A percentile compares a stretch with the other conserved stretches of the same genome.
Conservation (phyloP, 352 stramenopile species). For the Pythium biforme region DNA sequence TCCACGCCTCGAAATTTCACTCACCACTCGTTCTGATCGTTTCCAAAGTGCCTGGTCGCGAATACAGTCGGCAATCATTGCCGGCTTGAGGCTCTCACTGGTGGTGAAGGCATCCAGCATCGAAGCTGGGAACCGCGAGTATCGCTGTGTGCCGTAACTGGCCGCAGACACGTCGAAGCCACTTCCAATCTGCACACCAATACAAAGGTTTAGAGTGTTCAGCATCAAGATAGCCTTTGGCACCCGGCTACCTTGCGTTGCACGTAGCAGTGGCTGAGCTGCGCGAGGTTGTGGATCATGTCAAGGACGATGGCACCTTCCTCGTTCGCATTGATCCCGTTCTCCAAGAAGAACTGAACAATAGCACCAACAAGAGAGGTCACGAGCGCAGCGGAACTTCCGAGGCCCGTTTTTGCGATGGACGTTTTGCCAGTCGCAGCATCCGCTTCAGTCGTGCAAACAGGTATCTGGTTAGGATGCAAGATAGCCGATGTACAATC, state of each 20-base stretch:
- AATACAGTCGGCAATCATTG: conserved; percentile 56
- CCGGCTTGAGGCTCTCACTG: conserved; percentile 46
- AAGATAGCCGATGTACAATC: background rate
- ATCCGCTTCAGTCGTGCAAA: background rate
- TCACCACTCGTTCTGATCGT: conserved; percentile 48
- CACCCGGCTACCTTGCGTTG: conserved; percentile 91
- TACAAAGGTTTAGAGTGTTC: no score
- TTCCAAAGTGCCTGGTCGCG: conserved; percentile 42
- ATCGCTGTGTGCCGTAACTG: conserved; percentile 93
- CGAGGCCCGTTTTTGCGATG: conserved; percentile 94
- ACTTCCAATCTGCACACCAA: conserved; percentile 83
- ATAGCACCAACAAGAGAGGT: conserved; percentile 93
- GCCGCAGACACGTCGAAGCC: conserved; percentile 96
- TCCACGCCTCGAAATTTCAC: background rate
- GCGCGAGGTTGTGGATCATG: conserved; percentile 93
- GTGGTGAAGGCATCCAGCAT: conserved; percentile 54
- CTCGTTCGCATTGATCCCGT: background rate
- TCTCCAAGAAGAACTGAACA: conserved; percentile 74
- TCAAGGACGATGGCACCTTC: conserved; percentile 19
- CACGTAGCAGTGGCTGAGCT: conserved; percentile 94
- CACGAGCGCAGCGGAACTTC: conserved; percentile 94
- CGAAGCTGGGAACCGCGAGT: conserved; percentile 84
- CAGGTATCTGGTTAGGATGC: background rate
- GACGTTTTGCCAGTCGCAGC: conserved; percentile 5
- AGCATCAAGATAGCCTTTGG: no score